These are phyloP conservation scores for Ceratobasidium sp. DNA, from an alignment of 1,284 basidiomycete genomes.

Conservation along the genomic window DNA sequence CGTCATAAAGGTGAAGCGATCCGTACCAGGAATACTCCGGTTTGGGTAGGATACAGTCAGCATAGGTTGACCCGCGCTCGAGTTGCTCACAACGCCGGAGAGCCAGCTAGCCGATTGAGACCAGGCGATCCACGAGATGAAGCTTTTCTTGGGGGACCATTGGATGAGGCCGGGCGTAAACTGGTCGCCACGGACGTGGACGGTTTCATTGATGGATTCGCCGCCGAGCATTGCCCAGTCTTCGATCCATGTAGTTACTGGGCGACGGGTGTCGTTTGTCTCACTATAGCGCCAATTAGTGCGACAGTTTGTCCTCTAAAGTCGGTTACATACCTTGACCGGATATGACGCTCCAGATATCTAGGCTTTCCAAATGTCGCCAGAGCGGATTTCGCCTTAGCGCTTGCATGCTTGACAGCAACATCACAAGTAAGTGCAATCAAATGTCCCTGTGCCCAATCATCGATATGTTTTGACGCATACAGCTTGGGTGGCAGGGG, in stretches of 20 bases:
- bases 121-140: constrained; percentile 38
- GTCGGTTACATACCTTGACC: constrained; percentile 14
- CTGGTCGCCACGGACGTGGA: constrained; percentile 25
- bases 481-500: constrained; percentile 32
- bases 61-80: constrained; percentile 18
- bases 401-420: constrained; percentile 21
- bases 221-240: constrained; percentile 37
- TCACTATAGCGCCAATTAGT: constrained; percentile 3
- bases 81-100: constrained; percentile 33
- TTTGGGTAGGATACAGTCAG: constrained; percentile 30
- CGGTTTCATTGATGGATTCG: constrained; percentile 33
- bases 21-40: constrained; percentile 20
- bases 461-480: constrained; percentile 37
- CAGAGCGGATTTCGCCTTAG: constrained; percentile 30
- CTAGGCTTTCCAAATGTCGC: constrained; percentile 17
- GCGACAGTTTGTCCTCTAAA: background rate
- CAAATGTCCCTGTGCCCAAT: constrained; percentile 31
- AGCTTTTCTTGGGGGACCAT: constrained; percentile 27
- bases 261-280: constrained; percentile 32
- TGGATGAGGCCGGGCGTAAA: constrained; percentile 30
- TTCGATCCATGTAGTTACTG: constrained; percentile 33
- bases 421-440: constrained; percentile 23
- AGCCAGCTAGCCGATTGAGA: constrained; percentile 34
- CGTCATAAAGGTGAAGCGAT: constrained; percentile 26
- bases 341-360: constrained; percentile 24